phyloP scores from a whole-genome alignment of 2,329 filamentous ascomycete genomes.

The Fusarium sp. region DNA sequence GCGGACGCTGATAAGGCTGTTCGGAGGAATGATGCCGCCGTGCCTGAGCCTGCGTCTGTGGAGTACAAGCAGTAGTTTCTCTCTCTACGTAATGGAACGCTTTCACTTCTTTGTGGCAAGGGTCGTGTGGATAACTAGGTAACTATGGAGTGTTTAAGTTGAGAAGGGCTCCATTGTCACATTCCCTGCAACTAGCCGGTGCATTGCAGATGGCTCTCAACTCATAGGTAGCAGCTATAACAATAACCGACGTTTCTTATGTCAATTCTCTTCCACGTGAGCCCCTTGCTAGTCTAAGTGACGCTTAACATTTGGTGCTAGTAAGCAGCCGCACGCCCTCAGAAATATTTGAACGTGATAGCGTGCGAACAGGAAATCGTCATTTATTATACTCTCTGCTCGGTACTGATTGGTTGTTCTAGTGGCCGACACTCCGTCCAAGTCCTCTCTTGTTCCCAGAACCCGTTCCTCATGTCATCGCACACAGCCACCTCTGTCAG shows the following conservation, averaged over 20 bases:
- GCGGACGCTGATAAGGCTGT: slow-evolving; percentile 22
- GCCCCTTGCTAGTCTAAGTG: neutral
- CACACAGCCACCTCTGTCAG: neutral
- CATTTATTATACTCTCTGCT: neutral
- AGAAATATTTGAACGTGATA: neutral
- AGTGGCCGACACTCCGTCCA: neutral
- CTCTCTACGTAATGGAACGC: neutral
- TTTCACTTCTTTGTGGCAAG: neutral
- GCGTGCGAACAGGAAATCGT: neutral
- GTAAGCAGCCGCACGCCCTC: neutral
- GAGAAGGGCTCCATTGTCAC: neutral
- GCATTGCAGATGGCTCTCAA: neutral
- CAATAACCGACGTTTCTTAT: neutral
- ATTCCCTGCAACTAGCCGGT: neutral
- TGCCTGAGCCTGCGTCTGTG: neutral
- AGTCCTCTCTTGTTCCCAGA: neutral
- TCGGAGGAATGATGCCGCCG: neutral
- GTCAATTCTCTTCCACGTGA: neutral
- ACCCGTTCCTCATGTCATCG: neutral
- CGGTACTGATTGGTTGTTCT: neutral
- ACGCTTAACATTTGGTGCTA: neutral
- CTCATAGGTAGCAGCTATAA: neutral
- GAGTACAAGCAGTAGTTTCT: slow-evolving; percentile 17
- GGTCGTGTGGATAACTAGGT: neutral
- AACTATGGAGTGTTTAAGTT: neutral